Percentiles rank a stretch among this genome's conserved stretches.
Conservation (phyloP, 2,329 filamentous ascomycete species). For the Aureobasidium zeae region DNA sequence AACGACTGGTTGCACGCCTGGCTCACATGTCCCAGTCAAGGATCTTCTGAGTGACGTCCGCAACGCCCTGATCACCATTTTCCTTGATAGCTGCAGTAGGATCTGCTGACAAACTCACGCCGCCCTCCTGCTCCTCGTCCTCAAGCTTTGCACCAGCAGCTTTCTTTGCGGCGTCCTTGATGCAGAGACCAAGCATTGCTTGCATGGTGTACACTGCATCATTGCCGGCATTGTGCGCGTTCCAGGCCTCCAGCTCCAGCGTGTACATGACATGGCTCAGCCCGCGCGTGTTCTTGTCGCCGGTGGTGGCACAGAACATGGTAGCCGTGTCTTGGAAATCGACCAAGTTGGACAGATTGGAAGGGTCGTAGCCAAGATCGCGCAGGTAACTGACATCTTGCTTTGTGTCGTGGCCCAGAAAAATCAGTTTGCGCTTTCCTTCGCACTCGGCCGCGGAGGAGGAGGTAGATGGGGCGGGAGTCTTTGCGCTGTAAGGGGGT, state of each 20-base stretch:
- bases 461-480: background rate
- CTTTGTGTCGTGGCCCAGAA: constrained; percentile 68
- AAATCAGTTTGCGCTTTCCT: constrained; percentile 51
- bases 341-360: constrained; percentile 45
- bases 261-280: constrained; percentile 54
- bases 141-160: background rate
- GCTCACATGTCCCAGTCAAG: constrained; percentile 11
- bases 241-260: constrained; percentile 51
- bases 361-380: constrained; percentile 53
- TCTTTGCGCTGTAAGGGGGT: constrained; percentile 34
- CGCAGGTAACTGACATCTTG: constrained; percentile 61
- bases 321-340: constrained; percentile 64
- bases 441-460: background rate
- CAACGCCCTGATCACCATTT: background rate
- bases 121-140: background rate
- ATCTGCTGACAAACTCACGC: background rate
- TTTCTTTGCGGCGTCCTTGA: constrained; percentile 32
- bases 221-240: constrained; percentile 32
- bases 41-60: constrained; percentile 1
- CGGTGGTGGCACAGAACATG: constrained; percentile 57
- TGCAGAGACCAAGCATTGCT: constrained; percentile 56
- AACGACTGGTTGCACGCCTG: no score
- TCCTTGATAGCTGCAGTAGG: background rate
- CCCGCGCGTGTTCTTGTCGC: constrained; percentile 43
- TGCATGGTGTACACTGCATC: constrained; percentile 51